Percentiles rank a stretch among this genome's conserved stretches.
These are phyloP conservation scores for Apostasia shenzhenica DNA, from an alignment of 106 monocot genomes.

Conservation along the genomic window DNA sequence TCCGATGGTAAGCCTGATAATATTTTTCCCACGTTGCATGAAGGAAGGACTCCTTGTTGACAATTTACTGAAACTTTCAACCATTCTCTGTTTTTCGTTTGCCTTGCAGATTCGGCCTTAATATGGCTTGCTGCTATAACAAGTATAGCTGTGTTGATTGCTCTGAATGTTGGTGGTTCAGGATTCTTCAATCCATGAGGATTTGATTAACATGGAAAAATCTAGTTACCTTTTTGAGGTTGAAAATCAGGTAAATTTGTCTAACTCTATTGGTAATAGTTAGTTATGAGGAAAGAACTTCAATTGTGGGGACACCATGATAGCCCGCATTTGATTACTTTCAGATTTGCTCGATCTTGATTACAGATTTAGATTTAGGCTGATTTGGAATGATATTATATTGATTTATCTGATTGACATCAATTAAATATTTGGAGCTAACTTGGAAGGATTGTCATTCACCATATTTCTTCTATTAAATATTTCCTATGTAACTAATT, in stretches of 20 bases:
- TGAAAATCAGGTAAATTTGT: constrained; percentile 13
- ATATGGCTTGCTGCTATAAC: constrained; percentile 79
- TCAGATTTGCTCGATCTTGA: too few species aligned
- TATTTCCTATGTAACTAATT: too few species aligned
- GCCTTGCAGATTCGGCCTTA: constrained; percentile 45
- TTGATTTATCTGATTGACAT: too few species aligned
- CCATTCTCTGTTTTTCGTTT: constrained; percentile 7
- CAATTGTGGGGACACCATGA: too few species aligned
- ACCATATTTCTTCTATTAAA: too few species aligned
- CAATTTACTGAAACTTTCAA: background rate
- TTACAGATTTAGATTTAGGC: too few species aligned
- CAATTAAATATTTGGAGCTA: too few species aligned
- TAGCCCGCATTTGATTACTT: too few species aligned
- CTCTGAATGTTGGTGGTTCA: constrained; percentile 62
- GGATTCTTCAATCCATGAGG: constrained; percentile 76
- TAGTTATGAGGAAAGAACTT: too few species aligned
- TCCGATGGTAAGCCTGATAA: constrained; percentile 20
- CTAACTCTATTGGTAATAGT: background rate
- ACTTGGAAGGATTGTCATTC: too few species aligned
- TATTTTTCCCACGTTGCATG: background rate
- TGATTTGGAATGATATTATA: too few species aligned
- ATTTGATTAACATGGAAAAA: background rate
- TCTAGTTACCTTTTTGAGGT: background rate
- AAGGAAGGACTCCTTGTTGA: background rate
- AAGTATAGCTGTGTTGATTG: constrained; percentile 59